Evolutionary conservation across 192 early-diverging fungal genomes (phyloP), one percentile per base, ranked within the genome.

Genomic region (Podila epigama): DNA sequence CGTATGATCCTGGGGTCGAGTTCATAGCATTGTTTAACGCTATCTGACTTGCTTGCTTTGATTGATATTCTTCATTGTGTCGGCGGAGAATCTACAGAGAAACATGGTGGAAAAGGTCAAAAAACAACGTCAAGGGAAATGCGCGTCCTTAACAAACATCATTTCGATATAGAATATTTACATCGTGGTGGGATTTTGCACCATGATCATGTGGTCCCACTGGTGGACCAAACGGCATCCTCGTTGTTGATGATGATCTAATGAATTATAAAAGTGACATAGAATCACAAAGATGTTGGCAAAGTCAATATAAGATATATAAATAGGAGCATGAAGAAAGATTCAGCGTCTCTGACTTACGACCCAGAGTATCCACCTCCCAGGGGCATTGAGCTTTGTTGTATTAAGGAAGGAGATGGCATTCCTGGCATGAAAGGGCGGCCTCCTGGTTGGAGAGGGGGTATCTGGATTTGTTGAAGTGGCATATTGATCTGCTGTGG

Each of bases 121-220:
- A 39, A 28, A 0, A 28, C 0, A 31, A 22, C 54, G 59, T 33
- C 58, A 58, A 69, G 28, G 18, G 44, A 61, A 55, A 34, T 35
- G 1, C 15, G 11, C 52, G 7, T 15, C 12, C 9, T 10, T 16
- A n/a, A 60, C 12, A 37, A 11, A 1, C 32, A 25, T 36, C 13
- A 5, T 33, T 20, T 53, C 33, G 56, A 34, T 33, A 33, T 8
- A 16, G 41, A 63, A 3, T n/a, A 42, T 25, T 58, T 64, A 77
- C 73, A 44, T 77, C 73, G 31, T 77, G 73, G 36, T 77, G 73
- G 18, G 73, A 68, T 22, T 68, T 77, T 42, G 61, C 60, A 3
- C 66, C 66, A 12, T 54, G 66, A 16, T 68, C 73, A 12, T 42
- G 40, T 3, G 73, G 66, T 22, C 60, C 60, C 2, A 77, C 40